Evolutionary conservation across 2,329 filamentous ascomycete genomes (phyloP).

Genomic region (Neonectria coccinea): DNA sequence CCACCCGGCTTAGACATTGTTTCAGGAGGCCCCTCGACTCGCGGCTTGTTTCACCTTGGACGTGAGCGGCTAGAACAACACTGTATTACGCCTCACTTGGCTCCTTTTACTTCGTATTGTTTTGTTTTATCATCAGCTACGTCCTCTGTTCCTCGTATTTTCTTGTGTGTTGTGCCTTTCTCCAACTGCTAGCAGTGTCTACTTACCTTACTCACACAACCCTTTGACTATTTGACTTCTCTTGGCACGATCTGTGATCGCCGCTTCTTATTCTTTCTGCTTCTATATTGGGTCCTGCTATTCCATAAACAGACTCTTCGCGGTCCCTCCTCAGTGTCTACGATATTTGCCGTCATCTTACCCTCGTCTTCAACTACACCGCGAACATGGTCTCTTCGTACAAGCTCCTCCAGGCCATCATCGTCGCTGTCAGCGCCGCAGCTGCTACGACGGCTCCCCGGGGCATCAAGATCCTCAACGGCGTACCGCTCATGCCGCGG

Average conservation of each 20-base stretch:
- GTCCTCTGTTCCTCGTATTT: not conserved
- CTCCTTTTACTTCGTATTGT: too few species aligned
- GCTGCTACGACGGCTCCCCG: constrained; percentile 49
- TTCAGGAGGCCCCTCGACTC: not conserved
- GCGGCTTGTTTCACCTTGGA: constrained; percentile 11
- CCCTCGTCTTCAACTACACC: not conserved
- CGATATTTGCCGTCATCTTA: not conserved
- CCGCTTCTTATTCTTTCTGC: constrained; percentile 3
- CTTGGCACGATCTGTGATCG: constrained; percentile 23
- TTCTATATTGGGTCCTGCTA: not conserved
- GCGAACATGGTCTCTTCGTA: constrained; percentile 50
- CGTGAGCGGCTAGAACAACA: constrained; percentile 6
- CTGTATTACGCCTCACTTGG: not conserved
- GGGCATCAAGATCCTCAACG: constrained; percentile 40
- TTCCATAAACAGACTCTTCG: too few species aligned
- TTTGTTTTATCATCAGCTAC: not conserved
- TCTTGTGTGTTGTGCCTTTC: constrained; percentile 2
- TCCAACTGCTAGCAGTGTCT: constrained; percentile 13
- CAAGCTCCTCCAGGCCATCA: constrained; percentile 47
- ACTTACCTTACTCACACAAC: not conserved
- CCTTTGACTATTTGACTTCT: not conserved
- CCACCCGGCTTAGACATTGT: not conserved
- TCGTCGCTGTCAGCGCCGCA: constrained; percentile 48
- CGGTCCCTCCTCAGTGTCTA: not conserved
- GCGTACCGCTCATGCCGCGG: constrained; percentile 43